Conservation (phyloP, 2,329 filamentous ascomycete genomes). For the Aspergillus ibericus region DNA sequence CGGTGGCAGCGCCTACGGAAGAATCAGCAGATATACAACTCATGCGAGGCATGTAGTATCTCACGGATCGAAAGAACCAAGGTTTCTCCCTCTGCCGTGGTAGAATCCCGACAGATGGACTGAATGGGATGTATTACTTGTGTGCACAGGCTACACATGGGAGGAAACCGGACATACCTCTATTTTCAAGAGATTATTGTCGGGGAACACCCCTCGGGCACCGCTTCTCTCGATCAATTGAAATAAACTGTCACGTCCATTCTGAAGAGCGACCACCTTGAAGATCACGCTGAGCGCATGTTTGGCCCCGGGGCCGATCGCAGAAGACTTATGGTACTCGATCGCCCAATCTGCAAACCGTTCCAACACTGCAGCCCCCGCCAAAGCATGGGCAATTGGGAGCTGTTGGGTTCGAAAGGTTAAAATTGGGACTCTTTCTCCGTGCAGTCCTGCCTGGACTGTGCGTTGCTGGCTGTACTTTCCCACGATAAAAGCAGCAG, state of each 20-base stretch:
- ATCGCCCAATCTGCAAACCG: slow-evolving; percentile 10
- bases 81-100: slow-evolving; percentile 22
- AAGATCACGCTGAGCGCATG: slow-evolving; percentile 13
- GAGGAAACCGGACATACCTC: slow-evolving; percentile 2
- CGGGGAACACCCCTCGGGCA: slow-evolving; percentile 14
- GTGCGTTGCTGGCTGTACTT: slow-evolving; percentile 21
- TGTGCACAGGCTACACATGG: neutral
- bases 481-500: slow-evolving; percentile 17
- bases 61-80: slow-evolving; percentile 21
- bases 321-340: neutral
- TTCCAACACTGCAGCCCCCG: slow-evolving; percentile 20
- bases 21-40: neutral
- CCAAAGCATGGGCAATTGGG: slow-evolving; percentile 22
- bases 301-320: neutral
- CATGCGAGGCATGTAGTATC: neutral
- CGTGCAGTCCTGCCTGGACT: slow-evolving; percentile 12
- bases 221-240: slow-evolving; percentile 15
- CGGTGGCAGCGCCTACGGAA: slow-evolving; percentile 22
- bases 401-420: slow-evolving; percentile 25
- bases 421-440: slow-evolving; percentile 17
- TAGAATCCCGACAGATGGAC: slow-evolving; percentile 3
- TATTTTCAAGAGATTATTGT: slow-evolving; percentile 16
- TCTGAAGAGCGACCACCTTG: slow-evolving; percentile 12
- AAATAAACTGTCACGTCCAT: slow-evolving; percentile 10
- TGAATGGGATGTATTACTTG: neutral